Percentiles rank a stretch among this genome's conserved stretches.
These are phyloP conservation scores for Boletus pseudo-olivaceus DNA, from an alignment of 768 basidiomycete species.

Conservation along the genomic window DNA sequence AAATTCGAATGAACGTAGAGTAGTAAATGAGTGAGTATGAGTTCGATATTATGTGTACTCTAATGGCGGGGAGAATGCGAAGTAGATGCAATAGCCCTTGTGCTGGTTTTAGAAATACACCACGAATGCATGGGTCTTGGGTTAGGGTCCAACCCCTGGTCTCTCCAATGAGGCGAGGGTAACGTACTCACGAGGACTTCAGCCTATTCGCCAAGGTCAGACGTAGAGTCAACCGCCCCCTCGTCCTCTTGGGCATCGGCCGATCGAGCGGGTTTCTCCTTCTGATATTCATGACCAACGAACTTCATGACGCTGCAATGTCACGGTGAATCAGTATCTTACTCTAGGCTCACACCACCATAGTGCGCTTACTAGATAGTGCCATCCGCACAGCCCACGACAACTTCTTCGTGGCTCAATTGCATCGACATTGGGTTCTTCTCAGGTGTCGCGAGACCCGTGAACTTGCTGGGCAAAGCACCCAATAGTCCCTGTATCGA, in stretches of 20 bases:
- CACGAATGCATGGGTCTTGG: neutral
- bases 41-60: constrained; percentile 7
- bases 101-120: constrained; percentile 6
- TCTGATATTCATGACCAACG: constrained; percentile 54
- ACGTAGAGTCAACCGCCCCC: constrained; percentile 9
- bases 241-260: constrained; percentile 10
- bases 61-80: neutral
- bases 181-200: neutral
- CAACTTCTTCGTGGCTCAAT: constrained; percentile 85
- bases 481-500: constrained; percentile 59
- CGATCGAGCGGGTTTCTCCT: constrained; percentile 15
- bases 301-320: constrained; percentile 54
- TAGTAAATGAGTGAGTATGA: constrained; percentile 16
- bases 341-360: neutral
- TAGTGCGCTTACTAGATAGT: constrained; percentile 73
- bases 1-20: constrained; percentile 21
- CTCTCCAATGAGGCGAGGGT: neutral
- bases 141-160: neutral
- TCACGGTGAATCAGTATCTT: constrained; percentile 10
- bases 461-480: constrained; percentile 61
- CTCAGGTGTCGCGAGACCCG: constrained; percentile 79
- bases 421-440: constrained; percentile 97
- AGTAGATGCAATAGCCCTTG: constrained; percentile 5
- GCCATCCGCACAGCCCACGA: constrained; percentile 88
- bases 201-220: constrained; percentile 14